Conservation (phyloP, 176 grass and related monocot species). For the Oryza officinalis region DNA sequence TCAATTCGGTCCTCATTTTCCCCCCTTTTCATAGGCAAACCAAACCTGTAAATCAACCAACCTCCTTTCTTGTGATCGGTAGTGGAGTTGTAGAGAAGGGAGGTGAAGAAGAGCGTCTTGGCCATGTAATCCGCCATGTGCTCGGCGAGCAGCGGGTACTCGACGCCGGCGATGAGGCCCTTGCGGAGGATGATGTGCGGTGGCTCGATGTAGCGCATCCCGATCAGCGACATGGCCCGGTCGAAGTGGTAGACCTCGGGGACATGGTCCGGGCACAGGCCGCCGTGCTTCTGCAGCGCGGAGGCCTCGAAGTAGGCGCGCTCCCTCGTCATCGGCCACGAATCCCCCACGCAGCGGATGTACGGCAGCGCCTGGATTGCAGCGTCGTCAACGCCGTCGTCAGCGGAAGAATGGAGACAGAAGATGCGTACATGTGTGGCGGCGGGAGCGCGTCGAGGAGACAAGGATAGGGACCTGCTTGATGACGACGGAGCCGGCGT, state of each 20-base stretch:
- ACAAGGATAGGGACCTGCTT: constrained; percentile 58
- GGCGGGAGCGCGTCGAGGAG: not conserved
- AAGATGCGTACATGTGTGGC: not conserved
- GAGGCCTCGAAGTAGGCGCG: constrained; percentile 89
- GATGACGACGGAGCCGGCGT: constrained; percentile 70
- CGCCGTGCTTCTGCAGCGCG: constrained; percentile 61
- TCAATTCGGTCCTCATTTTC: not conserved
- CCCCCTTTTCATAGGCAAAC: not conserved
- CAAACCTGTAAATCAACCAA: constrained; percentile 12
- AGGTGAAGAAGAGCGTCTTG: constrained; percentile 92
- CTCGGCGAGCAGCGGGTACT: constrained; percentile 82
- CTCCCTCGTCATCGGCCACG: constrained; percentile 88
- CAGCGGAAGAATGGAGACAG: not conserved
- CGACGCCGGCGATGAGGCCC: constrained; percentile 81
- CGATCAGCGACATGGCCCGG: constrained; percentile 77
- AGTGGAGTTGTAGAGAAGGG: constrained; percentile 68
- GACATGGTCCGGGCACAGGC: constrained; percentile 70
- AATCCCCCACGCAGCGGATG: constrained; percentile 72
- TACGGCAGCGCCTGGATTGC: constrained; percentile 78
- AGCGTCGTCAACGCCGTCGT: not conserved
- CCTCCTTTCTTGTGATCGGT: constrained; percentile 77
- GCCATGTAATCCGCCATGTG: constrained; percentile 82
- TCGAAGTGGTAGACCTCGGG: constrained; percentile 98
- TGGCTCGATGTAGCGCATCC: constrained; percentile 81
- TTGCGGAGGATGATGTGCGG: constrained; percentile 96